These are phyloP conservation scores for Fusarium albosuccineum DNA, from an alignment of 2,329 filamentous ascomycete genomes.

Conservation along the genomic window DNA sequence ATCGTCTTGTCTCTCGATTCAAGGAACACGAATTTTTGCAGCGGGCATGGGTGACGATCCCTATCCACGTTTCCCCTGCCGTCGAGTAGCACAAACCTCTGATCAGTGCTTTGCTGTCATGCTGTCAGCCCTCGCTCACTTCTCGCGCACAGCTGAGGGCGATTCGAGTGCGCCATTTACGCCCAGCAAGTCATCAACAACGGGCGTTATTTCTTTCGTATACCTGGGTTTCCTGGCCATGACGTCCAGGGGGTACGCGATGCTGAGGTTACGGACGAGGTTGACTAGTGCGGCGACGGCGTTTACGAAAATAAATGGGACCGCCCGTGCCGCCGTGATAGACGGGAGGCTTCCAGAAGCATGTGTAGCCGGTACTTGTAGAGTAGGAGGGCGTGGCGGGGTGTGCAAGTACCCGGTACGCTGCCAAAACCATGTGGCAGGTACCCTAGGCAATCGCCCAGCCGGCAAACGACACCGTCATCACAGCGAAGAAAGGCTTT, in stretches of 20 bases:
- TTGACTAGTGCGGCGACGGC: slow-evolving; percentile 40
- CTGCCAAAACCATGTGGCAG: slow-evolving; percentile 15
- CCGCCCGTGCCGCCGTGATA: slow-evolving; percentile 41
- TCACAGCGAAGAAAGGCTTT: slow-evolving; percentile 17
- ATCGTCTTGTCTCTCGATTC: slow-evolving; percentile 24
- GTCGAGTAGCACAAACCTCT: slow-evolving; percentile 8
- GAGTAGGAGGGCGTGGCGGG: background rate
- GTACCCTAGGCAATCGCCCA: slow-evolving; percentile 30
- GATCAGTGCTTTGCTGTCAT: slow-evolving; percentile 11
- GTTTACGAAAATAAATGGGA: slow-evolving; percentile 33
- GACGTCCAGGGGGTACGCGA: slow-evolving; percentile 31
- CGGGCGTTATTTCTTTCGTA: slow-evolving; percentile 23
- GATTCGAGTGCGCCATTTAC: slow-evolving; percentile 38
- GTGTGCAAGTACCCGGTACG: slow-evolving; percentile 27
- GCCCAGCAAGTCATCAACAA: slow-evolving; percentile 25
- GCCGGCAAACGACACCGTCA: slow-evolving; percentile 34
- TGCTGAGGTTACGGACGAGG: slow-evolving; percentile 30
- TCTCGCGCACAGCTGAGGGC: background rate
- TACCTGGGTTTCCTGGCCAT: slow-evolving; percentile 25
- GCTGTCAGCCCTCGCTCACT: slow-evolving; percentile 3
- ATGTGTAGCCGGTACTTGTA: slow-evolving; percentile 29
- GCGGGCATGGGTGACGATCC: slow-evolving; percentile 23
- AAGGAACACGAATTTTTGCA: slow-evolving; percentile 19
- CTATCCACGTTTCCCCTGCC: slow-evolving; percentile 3
- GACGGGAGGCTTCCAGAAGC: slow-evolving; percentile 17